Percentiles rank a stretch among this genome's conserved stretches.
Conservation (phyloP, 768 basidiomycete species). For the Chiua virens region DNA sequence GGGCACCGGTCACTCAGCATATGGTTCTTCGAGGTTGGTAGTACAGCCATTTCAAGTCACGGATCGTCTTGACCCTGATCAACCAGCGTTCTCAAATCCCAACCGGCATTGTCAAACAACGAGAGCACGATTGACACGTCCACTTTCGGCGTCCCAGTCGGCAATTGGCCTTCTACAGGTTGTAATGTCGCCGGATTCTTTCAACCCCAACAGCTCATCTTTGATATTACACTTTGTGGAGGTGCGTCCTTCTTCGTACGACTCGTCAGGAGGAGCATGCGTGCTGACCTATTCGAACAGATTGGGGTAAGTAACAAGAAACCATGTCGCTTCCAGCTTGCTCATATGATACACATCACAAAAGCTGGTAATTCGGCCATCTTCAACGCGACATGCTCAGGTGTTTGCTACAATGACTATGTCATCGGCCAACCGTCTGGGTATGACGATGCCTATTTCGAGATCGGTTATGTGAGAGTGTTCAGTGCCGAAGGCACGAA, state of each 20-base stretch:
- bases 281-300: slow-evolving; percentile 23
- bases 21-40: slow-evolving; percentile 33
- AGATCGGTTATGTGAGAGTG: slow-evolving; percentile 60
- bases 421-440: slow-evolving; percentile 61
- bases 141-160: slow-evolving; percentile 64
- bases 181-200: slow-evolving; percentile 59
- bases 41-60: background rate
- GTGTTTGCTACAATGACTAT: slow-evolving; percentile 69
- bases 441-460: slow-evolving; percentile 71
- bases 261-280: slow-evolving; percentile 8
- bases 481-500: slow-evolving; percentile 38
- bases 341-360: slow-evolving; percentile 26
- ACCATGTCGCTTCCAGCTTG: background rate
- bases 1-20: slow-evolving; percentile 16
- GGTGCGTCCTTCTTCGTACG: slow-evolving; percentile 35
- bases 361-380: slow-evolving; percentile 49
- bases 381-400: slow-evolving; percentile 61
- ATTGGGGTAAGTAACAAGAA: slow-evolving; percentile 28
- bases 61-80: background rate
- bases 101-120: slow-evolving; percentile 44
- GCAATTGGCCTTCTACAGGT: slow-evolving; percentile 59
- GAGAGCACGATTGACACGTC: slow-evolving; percentile 53
- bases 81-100: slow-evolving; percentile 44
- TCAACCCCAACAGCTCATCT: slow-evolving; percentile 62
- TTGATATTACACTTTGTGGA: slow-evolving; percentile 75